Evolutionary conservation across 352 stramenopile species (phyloP), one percentile per base, ranked within the genome.

Genomic region (Blastocystis sp.): DNA sequence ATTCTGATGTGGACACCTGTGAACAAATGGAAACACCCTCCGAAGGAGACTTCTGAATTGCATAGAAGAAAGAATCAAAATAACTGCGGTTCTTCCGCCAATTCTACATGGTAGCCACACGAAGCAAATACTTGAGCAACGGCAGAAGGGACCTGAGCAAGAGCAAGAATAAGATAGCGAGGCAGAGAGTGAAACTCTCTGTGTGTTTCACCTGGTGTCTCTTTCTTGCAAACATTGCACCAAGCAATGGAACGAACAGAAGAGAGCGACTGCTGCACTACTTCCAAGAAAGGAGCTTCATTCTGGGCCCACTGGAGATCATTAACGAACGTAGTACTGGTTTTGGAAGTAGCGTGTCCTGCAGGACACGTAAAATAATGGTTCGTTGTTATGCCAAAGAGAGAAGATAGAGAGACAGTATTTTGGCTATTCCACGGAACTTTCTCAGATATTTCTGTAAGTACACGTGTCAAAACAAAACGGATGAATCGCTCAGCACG

Each of bases 401-500:
- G 3, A n/a, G 3, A 43, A 20, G 34, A 41, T 18, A 84, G 66
- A 0, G 56, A 34, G 29, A 34, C 29, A 34, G 29, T 34, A 34
- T 34, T 34, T 34, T 34, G 29, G 29, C 29, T 8, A 11, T 55
- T 20, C 43, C 5, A 13, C 3, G 34, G 39, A n/a, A 77, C 37
- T 15, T 53, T 55, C 5, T 9, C 6, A 39, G 26, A n/a, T 34
- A 69, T 18, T 45, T 66, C 53, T 13, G 9, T 47, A 29, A 84
- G 34, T 9, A 84, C 45, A 18, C 43, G 73, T 29, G 18, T 84
- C 13, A 84, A 39, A n/a, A 41, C 73, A 43, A 69, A 84, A 4
- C 54, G 73, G 29, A 84, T 26, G 26, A 84, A 84, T 1, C 73
- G 73, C 20, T 84, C 73, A 9, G 73, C 73, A 29, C 73, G 73